Conservation (phyloP, 176 grass and related monocot species). For the Stipa capillata region DNA sequence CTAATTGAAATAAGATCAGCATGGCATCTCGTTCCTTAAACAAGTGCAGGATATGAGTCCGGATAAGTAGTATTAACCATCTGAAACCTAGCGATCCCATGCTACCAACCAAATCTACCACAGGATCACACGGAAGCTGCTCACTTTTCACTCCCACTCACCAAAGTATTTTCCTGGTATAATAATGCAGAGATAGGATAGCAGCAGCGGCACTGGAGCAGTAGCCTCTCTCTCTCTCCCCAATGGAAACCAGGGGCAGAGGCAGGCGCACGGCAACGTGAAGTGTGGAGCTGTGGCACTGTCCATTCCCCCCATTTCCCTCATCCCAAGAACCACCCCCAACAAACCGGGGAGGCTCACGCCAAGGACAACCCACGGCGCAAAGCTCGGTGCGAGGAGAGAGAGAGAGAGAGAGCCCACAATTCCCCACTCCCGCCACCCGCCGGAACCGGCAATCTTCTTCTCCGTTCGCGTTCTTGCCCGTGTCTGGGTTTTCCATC, state of each 20-base stretch:
- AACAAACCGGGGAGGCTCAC: constrained; percentile 18
- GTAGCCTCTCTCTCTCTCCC: background rate
- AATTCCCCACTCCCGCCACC: background rate
- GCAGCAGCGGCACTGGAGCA: background rate
- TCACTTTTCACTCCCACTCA: background rate
- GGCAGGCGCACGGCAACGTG: constrained; percentile 24
- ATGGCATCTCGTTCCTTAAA: background rate
- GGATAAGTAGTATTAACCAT: constrained; percentile 5
- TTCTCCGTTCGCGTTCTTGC: background rate
- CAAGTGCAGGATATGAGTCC: background rate
- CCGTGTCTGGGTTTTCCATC: background rate
- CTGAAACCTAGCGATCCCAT: background rate
- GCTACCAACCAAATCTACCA: background rate
- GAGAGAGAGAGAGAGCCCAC: background rate
- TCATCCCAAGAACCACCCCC: constrained; percentile 17
- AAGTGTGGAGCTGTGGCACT: background rate
- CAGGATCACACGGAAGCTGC: background rate
- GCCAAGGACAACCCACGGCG: constrained; percentile 32
- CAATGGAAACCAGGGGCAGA: constrained; percentile 6
- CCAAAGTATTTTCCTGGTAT: background rate
- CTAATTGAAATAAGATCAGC: background rate
- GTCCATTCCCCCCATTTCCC: constrained; percentile 8
- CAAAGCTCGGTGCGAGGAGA: constrained; percentile 7
- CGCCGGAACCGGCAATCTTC: constrained; percentile 9
- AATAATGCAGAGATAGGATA: constrained; percentile 3